Conservation (phyloP, 225 moss, liverwort and hornwort species). For the Physcomitrium patens region DNA sequence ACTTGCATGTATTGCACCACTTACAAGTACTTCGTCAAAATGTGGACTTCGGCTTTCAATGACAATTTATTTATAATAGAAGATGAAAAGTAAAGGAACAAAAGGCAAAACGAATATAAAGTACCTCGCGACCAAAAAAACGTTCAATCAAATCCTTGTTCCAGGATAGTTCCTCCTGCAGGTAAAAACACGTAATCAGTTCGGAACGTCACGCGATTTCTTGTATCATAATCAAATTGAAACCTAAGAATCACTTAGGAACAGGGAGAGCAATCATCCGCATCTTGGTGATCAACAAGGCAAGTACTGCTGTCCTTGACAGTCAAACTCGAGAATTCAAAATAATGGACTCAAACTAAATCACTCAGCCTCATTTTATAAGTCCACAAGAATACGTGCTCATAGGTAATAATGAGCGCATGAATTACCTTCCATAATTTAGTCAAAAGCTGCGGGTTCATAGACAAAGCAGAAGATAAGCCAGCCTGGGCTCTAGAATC, state of each 20-base stretch:
- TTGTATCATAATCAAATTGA: conserved; percentile 8
- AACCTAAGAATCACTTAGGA: conserved; percentile 16
- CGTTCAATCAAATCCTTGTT: conserved; percentile 70
- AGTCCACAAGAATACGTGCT: not conserved
- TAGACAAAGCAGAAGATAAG: conserved; percentile 47
- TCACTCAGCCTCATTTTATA: conserved; percentile 2
- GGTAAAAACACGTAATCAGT: conserved; percentile 19
- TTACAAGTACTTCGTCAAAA: not conserved
- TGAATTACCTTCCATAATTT: conserved; percentile 54
- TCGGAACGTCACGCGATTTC: conserved; percentile 7
- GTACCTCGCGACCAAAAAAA: conserved; percentile 87
- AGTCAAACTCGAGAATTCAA: conserved; percentile 14
- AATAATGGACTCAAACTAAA: conserved; percentile 11
- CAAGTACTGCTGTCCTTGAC: conserved; percentile 6
- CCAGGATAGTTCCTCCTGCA: conserved; percentile 93
- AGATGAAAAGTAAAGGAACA: conserved; percentile 5
- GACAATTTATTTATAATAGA: not conserved
- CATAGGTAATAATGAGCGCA: conserved; percentile 1
- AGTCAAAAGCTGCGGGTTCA: conserved; percentile 51
- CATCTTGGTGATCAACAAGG: conserved; percentile 26
- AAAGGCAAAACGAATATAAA: conserved; percentile 5
- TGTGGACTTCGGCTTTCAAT: not conserved
- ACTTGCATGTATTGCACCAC: conserved; percentile 3
- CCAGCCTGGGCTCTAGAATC: conserved; percentile 46
- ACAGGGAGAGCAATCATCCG: conserved; percentile 18